Conservation (phyloP, 2,329 filamentous ascomycete genomes). For the Proliferodiscus dingleyae region DNA sequence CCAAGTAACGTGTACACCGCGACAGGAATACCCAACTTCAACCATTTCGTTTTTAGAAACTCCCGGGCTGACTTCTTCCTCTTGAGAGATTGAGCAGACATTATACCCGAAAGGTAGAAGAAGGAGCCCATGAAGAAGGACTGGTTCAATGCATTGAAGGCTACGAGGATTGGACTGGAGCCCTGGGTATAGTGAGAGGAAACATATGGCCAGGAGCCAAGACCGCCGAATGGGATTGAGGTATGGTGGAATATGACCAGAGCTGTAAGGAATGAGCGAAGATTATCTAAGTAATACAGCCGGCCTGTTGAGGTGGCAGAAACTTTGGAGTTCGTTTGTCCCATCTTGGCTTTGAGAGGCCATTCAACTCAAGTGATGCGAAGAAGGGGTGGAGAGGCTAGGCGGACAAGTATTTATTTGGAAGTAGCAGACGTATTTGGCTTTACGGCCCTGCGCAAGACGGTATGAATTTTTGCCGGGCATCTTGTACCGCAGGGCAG, state of each 20-base stretch:
- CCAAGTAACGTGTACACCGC: slow-evolving; percentile 5
- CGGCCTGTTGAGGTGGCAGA: neutral
- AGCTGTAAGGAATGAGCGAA: slow-evolving; percentile 6
- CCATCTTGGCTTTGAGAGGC: neutral
- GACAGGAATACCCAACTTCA: slow-evolving; percentile 4
- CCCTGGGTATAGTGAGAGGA: slow-evolving; percentile 1
- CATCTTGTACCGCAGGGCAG: too few relatives aligned
- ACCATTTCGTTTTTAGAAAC: slow-evolving; percentile 6
- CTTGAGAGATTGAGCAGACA: slow-evolving; percentile 5
- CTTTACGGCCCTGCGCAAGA: neutral
- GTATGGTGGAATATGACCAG: slow-evolving; percentile 10
- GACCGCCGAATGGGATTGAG: slow-evolving; percentile 7
- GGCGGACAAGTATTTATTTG: too few relatives aligned
- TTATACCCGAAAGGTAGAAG: slow-evolving; percentile 8
- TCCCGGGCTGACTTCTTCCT: slow-evolving; percentile 1
- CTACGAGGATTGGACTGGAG: slow-evolving; percentile 3
- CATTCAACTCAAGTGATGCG: neutral
- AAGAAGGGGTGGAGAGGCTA: too few relatives aligned
- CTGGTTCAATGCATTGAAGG: slow-evolving; percentile 10
- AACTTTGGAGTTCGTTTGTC: neutral
- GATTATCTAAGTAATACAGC: slow-evolving; percentile 3
- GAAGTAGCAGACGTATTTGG: too few relatives aligned
- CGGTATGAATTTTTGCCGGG: too few relatives aligned
- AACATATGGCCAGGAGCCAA: slow-evolving; percentile 6
- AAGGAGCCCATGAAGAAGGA: slow-evolving; percentile 12